Base-by-base conservation (phyloP, 305 asterid genomes). In the Solanum hybrid region DNA sequence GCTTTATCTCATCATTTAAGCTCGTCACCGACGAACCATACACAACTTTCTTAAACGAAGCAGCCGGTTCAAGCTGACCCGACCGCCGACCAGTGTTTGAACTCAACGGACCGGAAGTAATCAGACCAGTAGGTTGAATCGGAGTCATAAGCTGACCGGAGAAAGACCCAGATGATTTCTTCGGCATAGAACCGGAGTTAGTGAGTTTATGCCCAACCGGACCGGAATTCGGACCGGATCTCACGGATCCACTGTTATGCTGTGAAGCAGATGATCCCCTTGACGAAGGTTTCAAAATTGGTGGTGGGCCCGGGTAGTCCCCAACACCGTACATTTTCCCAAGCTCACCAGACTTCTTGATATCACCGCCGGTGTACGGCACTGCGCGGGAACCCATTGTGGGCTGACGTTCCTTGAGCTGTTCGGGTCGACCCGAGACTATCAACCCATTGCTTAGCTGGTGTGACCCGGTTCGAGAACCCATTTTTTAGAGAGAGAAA, bases 291-390 rank as follows among this genome's bases (percentile, higher is more conserved):
- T 56, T 85, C 22, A 85, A 6, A 8, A 93, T 93, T 0, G 90
- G 91, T 20, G 93, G 91, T 5, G 91, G 95, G 7, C 42, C 89
- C 27, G 92, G 90, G 51, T 90, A 92, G 32, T 92, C 93, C 73
- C 88, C 98, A 77, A 96, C 91, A 72, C 98, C 99, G 90, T 93
- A 96, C 99, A 97, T 97, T 90, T 94, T 97, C 0, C 98, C 99
- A 14, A 97, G 95, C 93, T 97, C 99, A 0, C 99, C 99, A 64
- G 99, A 97, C 60, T 92, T 96, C 94, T 94, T 96, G 20, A 97
- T 95, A 88, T 96, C 98, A 12, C 99, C 99, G 79, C 99, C 99
- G 78, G 98, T 97, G 92, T 97, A 97, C 0, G 98, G 98, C 2
- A 93, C 94, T 85, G 99, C 98, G 64, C 98, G 96, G 17, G 99